phyloP scores from a whole-genome alignment of 2,329 filamentous ascomycete species.

The Cytospora leucostoma region DNA sequence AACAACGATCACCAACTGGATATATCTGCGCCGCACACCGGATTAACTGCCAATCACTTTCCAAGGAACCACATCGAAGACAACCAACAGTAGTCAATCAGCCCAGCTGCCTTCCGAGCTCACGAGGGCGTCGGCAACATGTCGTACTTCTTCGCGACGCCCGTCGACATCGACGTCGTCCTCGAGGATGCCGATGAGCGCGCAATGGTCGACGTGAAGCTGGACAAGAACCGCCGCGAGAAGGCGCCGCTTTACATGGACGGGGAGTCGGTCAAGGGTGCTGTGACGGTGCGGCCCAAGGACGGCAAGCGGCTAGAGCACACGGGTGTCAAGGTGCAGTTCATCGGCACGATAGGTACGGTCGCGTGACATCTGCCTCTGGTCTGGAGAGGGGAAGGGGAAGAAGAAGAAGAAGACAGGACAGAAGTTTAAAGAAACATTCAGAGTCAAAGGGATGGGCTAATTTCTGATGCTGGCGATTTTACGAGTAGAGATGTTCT shows the following conservation, averaged over 20 bases:
- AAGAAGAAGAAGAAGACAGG: conserved; percentile 14
- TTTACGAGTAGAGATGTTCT: conserved; percentile 84
- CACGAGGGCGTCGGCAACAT: conserved; percentile 51
- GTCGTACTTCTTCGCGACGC: conserved; percentile 98
- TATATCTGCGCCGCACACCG: neutral
- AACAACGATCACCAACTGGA: neutral
- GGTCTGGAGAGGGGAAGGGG: neutral
- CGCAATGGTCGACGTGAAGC: conserved; percentile 94
- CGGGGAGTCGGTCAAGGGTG: conserved; percentile 96
- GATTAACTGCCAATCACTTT: neutral
- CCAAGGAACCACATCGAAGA: neutral
- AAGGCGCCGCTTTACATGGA: conserved; percentile 97
- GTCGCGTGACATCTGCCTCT: conserved; percentile 25
- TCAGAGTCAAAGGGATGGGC: neutral
- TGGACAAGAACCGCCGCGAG: conserved; percentile 96
- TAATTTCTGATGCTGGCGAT: conserved; percentile 1
- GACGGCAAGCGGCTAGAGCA: conserved; percentile 98
- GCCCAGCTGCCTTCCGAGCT: conserved; percentile 23
- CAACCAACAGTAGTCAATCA: conserved; percentile 28
- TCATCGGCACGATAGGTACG: conserved; percentile 95
- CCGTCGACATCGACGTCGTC: conserved; percentile 98
- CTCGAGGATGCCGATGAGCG: conserved; percentile 94
- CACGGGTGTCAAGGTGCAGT: conserved; percentile 98
- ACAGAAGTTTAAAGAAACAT: neutral
- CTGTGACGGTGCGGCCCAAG: conserved; percentile 92